Evolutionary conservation across 345 rosid genomes (phyloP).

Genomic region (Excoecaria agallocha): DNA sequence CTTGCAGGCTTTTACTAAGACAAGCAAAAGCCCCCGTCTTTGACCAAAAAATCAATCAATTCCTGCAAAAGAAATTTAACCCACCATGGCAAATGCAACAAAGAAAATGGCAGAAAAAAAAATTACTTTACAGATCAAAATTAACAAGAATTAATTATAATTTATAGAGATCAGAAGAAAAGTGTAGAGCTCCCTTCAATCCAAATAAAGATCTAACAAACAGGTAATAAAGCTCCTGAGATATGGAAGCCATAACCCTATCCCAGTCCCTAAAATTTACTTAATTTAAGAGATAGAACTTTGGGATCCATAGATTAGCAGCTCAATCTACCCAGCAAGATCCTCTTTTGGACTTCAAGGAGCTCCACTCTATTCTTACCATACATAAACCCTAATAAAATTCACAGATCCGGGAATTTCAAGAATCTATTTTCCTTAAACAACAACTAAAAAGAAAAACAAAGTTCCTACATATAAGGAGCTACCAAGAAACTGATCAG

Average conservation of each 20-base stretch:
- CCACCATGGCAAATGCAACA: too few relatives aligned
- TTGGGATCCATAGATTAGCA: slow-evolving; percentile 91
- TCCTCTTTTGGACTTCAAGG: slow-evolving; percentile 84
- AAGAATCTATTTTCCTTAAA: too few relatives aligned
- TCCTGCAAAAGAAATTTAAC: background rate
- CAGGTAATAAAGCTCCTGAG: slow-evolving; percentile 64
- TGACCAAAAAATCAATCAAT: background rate
- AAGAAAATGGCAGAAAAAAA: background rate
- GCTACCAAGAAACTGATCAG: too few relatives aligned
- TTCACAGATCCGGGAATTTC: too few relatives aligned
- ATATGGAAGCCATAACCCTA: slow-evolving; percentile 86
- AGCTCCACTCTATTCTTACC: slow-evolving; percentile 56
- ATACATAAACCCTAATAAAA: background rate
- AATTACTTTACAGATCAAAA: too few relatives aligned
- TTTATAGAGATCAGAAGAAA: background rate
- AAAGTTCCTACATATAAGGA: too few relatives aligned
- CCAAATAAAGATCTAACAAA: slow-evolving; percentile 63
- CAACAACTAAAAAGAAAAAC: too few relatives aligned
- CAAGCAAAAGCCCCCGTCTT: background rate
- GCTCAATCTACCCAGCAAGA: slow-evolving; percentile 57
- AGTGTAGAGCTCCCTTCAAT: slow-evolving; percentile 97
- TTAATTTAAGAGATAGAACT: slow-evolving; percentile 36
- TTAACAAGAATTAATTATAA: background rate
- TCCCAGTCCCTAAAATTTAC: slow-evolving; percentile 13
- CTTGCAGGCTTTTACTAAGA: background rate